Evolutionary conservation across 208 protist species (phyloP), one percentile per base, ranked within the genome.

Genomic region (Acanthamoeba rhysodes): DNA sequence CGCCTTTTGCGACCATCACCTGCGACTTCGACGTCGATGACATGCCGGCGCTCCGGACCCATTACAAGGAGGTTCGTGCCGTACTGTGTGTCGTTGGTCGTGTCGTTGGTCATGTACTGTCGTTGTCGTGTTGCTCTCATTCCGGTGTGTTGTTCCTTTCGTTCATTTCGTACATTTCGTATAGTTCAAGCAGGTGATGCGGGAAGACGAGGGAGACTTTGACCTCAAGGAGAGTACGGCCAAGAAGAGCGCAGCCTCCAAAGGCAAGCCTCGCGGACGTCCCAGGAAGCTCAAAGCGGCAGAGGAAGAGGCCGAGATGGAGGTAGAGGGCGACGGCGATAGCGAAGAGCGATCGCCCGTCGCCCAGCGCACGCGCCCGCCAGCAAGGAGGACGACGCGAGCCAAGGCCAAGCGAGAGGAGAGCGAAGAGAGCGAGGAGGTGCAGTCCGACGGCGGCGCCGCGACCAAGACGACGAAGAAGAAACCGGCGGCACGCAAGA

Each of bases 121-220:
- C 41, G 41, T 48, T 48, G 45, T 48, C 45, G 45, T 48, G 45
- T 48, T 48, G 45, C 45, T 4, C 12, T 14, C 45, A 48, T 48
- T 48, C 45, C 45, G 12, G 45, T 48, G 45, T 48, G 45, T 48
- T 41, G 4, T 12, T 20, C 20, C 4, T n/a, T n/a, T 55, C 37
- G 14, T 55, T 41, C 32, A n/a, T 53, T 62, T 12, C 53, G 45
- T 48, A 48, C 45, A 37, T 78, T 53, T n/a, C 4, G 7, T 53
- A 41, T 32, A 94, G 90, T 94, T 84, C 68, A 94, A 94, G 55
- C 14, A 59, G 55, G 59, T 84, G 70, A 94, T 84, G 45, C 90
- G 34, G 20, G 45, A 94, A 16, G 90, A 94, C 70, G 90, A 94
- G 34, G 32, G 45, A 8, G 90, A 94, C 68, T 94, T 84, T 41